Evolutionary conservation across 306 rosid genomes (phyloP), one percentile per base, ranked within the genome.

Genomic region (Rubus parviflorus): DNA sequence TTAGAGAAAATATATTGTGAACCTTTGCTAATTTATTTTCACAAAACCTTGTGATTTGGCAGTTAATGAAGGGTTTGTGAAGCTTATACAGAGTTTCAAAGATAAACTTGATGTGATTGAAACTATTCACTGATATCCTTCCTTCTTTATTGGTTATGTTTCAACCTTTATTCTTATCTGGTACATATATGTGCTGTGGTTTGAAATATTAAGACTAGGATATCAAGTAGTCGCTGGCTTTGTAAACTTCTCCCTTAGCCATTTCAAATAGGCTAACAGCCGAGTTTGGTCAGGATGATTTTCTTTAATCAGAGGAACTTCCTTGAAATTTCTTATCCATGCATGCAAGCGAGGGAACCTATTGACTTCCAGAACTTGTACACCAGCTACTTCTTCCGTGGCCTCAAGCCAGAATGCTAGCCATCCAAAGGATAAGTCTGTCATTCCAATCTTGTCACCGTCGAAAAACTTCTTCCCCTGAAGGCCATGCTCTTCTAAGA

Each of bases 301-400:
- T 62, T 19, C 68, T 58, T 79, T 22, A 3, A 64, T 43, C 52
- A 69, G 61, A 68, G 37, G 61, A 43, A 57, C 63, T 17, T 77
- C 68, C 51, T 46, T 46, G 49, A 77, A 77, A 22, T 35, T 58
- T 43, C 49, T 70, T 13, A 70, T 70, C 76, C 70, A 78, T 35
- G 62, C 76, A 0, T 7, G 49, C 37, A 61, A 60, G 63, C 46
- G 70, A 37, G 76, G 76, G 45, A 69, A 48, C 25, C 15, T 68
- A 14, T 60, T 11, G 52, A 1, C 49, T 15, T 60, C 48, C 47
- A 70, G 54, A 20, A 78, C 49, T 58, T 78, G 47, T 6, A 77
- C 80, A 23, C 74, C 80, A 38, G 74, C 81, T 70, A 42, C 40
- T 63, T 35, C 75, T 69, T 58, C 75, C 12, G 20, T 57, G 17